Percentiles rank a stretch among this genome's conserved stretches.
These are phyloP conservation scores for Thraustochytrium sp. DNA, from an alignment of 352 stramenopile species.

Conservation along the genomic window DNA sequence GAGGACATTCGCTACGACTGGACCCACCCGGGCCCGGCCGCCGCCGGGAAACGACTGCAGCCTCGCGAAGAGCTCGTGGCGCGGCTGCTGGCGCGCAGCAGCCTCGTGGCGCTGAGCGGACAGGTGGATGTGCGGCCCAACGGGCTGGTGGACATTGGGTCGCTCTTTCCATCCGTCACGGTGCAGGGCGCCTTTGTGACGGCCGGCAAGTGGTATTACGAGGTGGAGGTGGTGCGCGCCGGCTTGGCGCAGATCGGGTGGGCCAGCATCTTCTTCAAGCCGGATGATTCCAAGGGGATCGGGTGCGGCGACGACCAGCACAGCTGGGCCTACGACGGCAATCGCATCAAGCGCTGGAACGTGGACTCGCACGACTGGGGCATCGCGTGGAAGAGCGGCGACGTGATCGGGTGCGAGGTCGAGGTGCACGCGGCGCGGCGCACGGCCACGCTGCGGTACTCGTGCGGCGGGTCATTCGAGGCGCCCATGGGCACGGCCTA, in stretches of 20 bases:
- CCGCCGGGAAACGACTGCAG: neutral
- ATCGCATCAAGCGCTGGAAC: slow-evolving; percentile 34
- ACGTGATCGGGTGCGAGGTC: slow-evolving; percentile 35
- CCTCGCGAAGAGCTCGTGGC: neutral
- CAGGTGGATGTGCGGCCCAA: neutral
- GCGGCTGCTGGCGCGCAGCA: neutral
- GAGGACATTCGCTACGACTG: slow-evolving; percentile 9
- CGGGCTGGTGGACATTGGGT: neutral
- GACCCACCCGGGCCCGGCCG: too few relatives aligned
- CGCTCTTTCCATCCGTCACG: slow-evolving; percentile 18
- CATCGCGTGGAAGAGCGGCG: neutral
- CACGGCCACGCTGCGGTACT: neutral
- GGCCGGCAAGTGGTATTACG: slow-evolving; percentile 38
- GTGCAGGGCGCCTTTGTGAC: neutral
- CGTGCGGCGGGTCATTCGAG: neutral
- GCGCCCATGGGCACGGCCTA: slow-evolving; percentile 31
- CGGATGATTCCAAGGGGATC: slow-evolving; percentile 9
- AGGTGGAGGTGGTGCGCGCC: slow-evolving; percentile 16
- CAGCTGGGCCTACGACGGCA: slow-evolving; percentile 30
- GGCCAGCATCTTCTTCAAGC: neutral
- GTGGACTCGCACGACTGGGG: slow-evolving; percentile 16
- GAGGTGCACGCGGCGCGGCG: neutral
- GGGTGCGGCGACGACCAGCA: slow-evolving; percentile 34
- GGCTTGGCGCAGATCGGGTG: slow-evolving; percentile 39
- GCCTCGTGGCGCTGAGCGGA: neutral